These are phyloP conservation scores for Gonium pectorale DNA, from an alignment of 139 green algal genomes.

Conservation along the genomic window DNA sequence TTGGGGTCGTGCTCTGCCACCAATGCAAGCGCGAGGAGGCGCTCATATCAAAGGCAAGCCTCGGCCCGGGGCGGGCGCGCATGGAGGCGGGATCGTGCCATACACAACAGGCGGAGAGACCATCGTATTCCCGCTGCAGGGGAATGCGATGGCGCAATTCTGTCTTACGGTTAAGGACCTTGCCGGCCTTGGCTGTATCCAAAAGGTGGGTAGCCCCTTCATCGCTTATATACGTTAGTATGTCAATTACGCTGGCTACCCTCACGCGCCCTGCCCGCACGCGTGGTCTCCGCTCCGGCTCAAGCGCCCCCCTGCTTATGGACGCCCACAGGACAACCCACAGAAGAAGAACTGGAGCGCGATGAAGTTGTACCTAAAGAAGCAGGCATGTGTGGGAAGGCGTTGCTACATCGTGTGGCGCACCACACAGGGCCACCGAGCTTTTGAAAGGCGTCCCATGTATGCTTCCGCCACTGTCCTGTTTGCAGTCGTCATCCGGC, in stretches of 20 bases:
- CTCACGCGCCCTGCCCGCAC: too few relatives aligned
- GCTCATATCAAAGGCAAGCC: conserved; percentile 68
- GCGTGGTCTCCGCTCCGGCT: too few relatives aligned
- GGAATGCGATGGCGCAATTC: conserved; percentile 66
- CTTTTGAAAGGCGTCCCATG: too few relatives aligned
- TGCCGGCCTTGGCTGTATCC: conserved; percentile 66
- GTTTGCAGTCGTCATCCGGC: neutral
- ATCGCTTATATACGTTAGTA: neutral
- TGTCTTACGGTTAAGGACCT: conserved; percentile 73
- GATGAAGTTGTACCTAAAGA: conserved; percentile 78
- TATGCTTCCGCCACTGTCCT: neutral
- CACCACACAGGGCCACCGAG: too few relatives aligned
- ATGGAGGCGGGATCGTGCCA: neutral
- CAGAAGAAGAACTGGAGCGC: conserved; percentile 72
- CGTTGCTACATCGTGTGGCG: too few relatives aligned
- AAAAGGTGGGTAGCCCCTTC: conserved; percentile 12
- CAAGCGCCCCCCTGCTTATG: neutral
- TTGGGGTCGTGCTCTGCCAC: conserved; percentile 66
- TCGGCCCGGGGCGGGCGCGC: neutral
- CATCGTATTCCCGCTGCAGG: conserved; percentile 33
- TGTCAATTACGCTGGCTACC: neutral
- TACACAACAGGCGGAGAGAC: neutral
- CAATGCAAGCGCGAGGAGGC: conserved; percentile 62
- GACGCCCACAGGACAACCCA: conserved; percentile 64
- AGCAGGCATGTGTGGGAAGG: conserved; percentile 62